These are phyloP conservation scores for Penicillium waksmanii DNA, from an alignment of 495 filamentous ascomycete species.

Conservation along the genomic window DNA sequence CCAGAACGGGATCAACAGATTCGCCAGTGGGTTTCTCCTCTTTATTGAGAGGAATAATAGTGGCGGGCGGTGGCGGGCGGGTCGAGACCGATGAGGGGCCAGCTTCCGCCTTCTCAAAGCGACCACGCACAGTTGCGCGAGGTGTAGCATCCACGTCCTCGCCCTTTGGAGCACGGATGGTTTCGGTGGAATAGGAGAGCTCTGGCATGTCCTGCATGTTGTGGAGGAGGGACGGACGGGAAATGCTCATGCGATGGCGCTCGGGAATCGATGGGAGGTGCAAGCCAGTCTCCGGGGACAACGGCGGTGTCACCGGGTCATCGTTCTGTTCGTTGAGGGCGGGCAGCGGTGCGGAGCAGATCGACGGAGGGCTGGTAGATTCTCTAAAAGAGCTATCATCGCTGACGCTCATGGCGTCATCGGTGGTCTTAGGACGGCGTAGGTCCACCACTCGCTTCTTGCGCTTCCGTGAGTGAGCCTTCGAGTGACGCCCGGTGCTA, in stretches of 20 bases:
- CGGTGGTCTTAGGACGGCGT: conserved; percentile 62
- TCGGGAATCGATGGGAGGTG: conserved; percentile 46
- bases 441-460: conserved; percentile 95
- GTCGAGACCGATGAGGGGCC: conserved; percentile 31
- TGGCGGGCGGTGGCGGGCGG: conserved; percentile 38
- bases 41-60: conserved; percentile 39
- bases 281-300: conserved; percentile 38
- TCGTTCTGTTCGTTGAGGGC: conserved; percentile 44
- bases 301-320: conserved; percentile 51
- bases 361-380: conserved; percentile 41
- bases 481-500: conserved; percentile 65
- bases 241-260: conserved; percentile 41
- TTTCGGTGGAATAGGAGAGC: conserved; percentile 34
- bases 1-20: conserved; percentile 82
- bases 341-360: conserved; percentile 48
- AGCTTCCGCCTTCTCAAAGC: conserved; percentile 38
- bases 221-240: conserved; percentile 28
- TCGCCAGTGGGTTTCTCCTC: conserved; percentile 43
- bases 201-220: conserved; percentile 28
- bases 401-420: conserved; percentile 59
- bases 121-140: conserved; percentile 31
- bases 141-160: conserved; percentile 46
- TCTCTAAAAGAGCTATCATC: conserved; percentile 51
- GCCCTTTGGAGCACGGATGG: conserved; percentile 23
- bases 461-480: conserved; percentile 71